Base-by-base conservation (phyloP, 768 basidiomycete species). In the Candolleomyces efflorescens region DNA sequence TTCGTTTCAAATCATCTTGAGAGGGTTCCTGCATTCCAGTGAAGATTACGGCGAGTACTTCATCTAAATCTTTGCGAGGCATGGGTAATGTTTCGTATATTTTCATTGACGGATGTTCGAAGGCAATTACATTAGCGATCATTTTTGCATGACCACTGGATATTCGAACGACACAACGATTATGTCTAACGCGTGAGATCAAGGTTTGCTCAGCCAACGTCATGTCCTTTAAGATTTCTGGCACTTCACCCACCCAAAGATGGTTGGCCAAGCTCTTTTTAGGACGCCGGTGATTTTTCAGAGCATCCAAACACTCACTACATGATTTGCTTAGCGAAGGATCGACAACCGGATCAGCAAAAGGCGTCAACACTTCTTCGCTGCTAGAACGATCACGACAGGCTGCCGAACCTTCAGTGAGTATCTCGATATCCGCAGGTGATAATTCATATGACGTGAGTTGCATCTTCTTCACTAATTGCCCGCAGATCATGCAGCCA, bases 221-320 rank as follows among this genome's bases (percentile, higher is more conserved):
- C 1, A 77, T 53, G 9, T 47, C 44, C n/a, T 54, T n/a, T 3
- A 77, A 55, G 17, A 62, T 59, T 2, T 45, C 5, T 3, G 72
- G 75, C 0, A 74, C 63, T 17, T 68, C 61, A 13, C 75, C 75
- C 5, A 76, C 4, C 73, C 74, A 76, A 1, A 73, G 52, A 2
- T 69, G 68, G 55, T 70, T 71, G 3, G 69, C 71, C 9, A 76
- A 38, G n/a, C n/a, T n/a, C 9, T 27, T 27, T 27, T n/a, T 43
- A 7, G 52, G 52, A 2, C 11, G 39, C 5, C 3, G 38, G 5
- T 36, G n/a, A n/a, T n/a, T n/a, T n/a, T n/a, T n/a, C n/a, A n/a
- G n/a, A n/a, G n/a, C n/a, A n/a, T n/a, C n/a, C n/a, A n/a, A n/a
- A n/a, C n/a, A n/a, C n/a, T n/a, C n/a, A n/a, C n/a, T n/a, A n/a